Evolutionary conservation across 768 basidiomycete species (phyloP), one percentile per base, ranked within the genome.

Genomic region (Scleroderma citrinum): DNA sequence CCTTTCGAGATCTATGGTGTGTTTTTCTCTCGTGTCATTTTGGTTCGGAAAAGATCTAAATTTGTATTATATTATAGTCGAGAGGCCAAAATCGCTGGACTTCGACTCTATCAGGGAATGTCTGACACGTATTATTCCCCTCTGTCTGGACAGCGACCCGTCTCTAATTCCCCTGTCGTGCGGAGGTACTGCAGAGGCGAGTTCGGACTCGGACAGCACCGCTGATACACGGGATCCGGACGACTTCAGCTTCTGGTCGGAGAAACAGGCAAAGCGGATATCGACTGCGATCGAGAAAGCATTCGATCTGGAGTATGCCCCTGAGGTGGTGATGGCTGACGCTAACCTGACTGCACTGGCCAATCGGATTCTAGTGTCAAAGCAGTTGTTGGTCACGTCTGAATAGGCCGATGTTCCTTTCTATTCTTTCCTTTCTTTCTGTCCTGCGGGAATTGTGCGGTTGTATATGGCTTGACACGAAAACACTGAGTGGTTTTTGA

Each of bases 231-330:
- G 75, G 39, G 89, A 94, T 59, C 81, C 83, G 1, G 94, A 98
- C 60, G 94, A 98, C 69, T 98, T 99, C 66, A 78, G 81, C 40
- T 92, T 99, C 71, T 95, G 93, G 91, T 85, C 85, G 2, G 85
- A 87, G 58, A 72, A 74, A 37, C 95, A 99, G 65, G 96, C 95
- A 48, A 86, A 84, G 68, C 80, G 91, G 47, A 97, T 99, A 56
- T 86, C 85, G 45, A 69, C 72, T 17, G 84, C 82, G 23, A 82
- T 95, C 50, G 72, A 87, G 56, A 80, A 90, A 63, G 79, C 85
- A 26, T 97, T 96, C 67, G 81, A 76, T 21, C 86, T 97, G 35
- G 94, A 98, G 60, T 85, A 92, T 63, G 85, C 83, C 8, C 80
- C 83, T 20, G 91, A 95, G 60, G 92, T 99, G 32, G 76, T 99